phyloP scores from a whole-genome alignment of 257 asterid genomes.

The Jaltomata sinuosa region DNA sequence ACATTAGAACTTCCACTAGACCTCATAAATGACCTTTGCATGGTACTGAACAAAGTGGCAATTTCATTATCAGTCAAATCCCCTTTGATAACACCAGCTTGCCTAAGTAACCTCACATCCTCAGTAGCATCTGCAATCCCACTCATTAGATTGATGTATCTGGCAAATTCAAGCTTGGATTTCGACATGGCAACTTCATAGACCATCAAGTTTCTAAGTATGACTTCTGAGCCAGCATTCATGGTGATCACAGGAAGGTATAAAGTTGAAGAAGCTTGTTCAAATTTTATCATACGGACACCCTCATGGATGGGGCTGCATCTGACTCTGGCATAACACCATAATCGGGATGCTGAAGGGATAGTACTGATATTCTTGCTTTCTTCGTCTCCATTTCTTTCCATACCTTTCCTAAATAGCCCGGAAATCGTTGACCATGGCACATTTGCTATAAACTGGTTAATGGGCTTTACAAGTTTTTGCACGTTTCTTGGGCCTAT shows the following conservation, averaged over 20 bases:
- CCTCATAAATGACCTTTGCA: slow-evolving; percentile 19
- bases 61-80: slow-evolving; percentile 28
- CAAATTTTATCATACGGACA: slow-evolving; percentile 17
- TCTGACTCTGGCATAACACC: slow-evolving; percentile 2
- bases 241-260: slow-evolving; percentile 35
- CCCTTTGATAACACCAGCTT: slow-evolving; percentile 21
- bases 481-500: slow-evolving; percentile 4
- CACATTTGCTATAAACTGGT: slow-evolving; percentile 3
- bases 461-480: slow-evolving; percentile 5
- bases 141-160: slow-evolving; percentile 44
- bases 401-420: slow-evolving; percentile 7
- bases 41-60: slow-evolving; percentile 31
- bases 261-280: slow-evolving; percentile 5
- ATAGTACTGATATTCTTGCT: slow-evolving; percentile 6
- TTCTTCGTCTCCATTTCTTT: neutral
- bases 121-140: slow-evolving; percentile 32
- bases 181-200: slow-evolving; percentile 32
- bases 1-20: slow-evolving; percentile 7
- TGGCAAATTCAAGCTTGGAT: slow-evolving; percentile 27
- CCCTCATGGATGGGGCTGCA: slow-evolving; percentile 13
- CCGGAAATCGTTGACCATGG: slow-evolving; percentile 22
- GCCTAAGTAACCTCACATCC: slow-evolving; percentile 37
- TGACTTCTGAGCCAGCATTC: slow-evolving; percentile 26
- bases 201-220: slow-evolving; percentile 44
- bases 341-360: slow-evolving; percentile 17